These are phyloP conservation scores for Sporothrix brunneoviolacea DNA, from an alignment of 2,329 filamentous ascomycete genomes.

Conservation along the genomic window DNA sequence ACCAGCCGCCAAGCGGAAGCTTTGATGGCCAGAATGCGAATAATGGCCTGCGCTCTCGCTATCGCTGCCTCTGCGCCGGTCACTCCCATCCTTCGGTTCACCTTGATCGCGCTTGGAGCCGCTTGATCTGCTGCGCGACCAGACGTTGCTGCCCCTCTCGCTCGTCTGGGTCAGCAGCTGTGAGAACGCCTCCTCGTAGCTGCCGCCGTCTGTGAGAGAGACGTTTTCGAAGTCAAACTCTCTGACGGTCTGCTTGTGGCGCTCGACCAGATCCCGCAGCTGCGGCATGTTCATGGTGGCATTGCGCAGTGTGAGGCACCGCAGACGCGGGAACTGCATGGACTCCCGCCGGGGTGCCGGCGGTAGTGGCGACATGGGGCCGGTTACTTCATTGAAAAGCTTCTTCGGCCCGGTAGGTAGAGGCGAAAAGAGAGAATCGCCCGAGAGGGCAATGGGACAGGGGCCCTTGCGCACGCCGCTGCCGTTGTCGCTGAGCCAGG, in stretches of 20 bases:
- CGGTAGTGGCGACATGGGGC: conserved; percentile 57
- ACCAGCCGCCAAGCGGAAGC: conserved; percentile 21
- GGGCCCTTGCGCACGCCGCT: conserved; percentile 49
- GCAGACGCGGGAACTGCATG: conserved; percentile 60
- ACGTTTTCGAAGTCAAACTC: conserved; percentile 80
- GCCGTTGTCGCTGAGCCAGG: conserved; percentile 55
- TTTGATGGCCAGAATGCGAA: conserved; percentile 12
- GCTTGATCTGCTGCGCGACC: conserved; percentile 30
- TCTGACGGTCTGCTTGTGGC: conserved; percentile 60
- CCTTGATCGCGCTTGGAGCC: conserved; percentile 27
- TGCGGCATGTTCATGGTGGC: conserved; percentile 64
- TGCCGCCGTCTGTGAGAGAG: conserved; percentile 58
- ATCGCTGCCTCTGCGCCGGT: neutral
- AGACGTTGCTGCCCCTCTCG: conserved; percentile 33
- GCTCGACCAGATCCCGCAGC: conserved; percentile 60
- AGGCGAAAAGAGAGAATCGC: conserved; percentile 62
- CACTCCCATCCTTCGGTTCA: neutral
- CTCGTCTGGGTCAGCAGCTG: conserved; percentile 51
- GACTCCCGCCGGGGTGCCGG: conserved; percentile 43
- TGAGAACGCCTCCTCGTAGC: conserved; percentile 76
- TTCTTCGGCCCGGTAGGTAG: conserved; percentile 47
- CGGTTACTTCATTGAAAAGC: conserved; percentile 58
- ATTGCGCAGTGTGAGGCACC: conserved; percentile 66
- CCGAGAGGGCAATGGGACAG: conserved; percentile 63
- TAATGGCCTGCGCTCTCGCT: neutral